Evolutionary conservation across 805 yeast species (phyloP).

Genomic region (Deakozyma indianensis): DNA sequence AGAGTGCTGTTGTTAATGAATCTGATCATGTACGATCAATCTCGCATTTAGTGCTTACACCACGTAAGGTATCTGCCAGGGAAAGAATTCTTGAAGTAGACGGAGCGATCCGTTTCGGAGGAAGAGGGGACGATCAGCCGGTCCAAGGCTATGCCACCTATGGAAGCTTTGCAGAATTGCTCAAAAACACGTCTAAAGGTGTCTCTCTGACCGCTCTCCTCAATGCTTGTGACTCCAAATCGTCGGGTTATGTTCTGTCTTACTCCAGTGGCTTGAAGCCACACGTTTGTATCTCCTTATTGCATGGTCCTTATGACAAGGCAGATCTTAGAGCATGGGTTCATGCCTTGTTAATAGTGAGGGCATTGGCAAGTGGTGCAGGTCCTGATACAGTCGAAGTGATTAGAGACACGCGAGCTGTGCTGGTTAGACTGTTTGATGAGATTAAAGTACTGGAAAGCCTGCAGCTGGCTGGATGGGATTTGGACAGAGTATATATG

Average conservation of each 20-base stretch:
- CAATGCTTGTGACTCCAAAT: not conserved
- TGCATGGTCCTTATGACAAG: not conserved
- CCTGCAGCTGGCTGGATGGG: not conserved
- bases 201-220: not conserved
- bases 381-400: not conserved
- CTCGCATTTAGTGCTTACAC: slow-evolving; percentile 6
- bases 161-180: not conserved
- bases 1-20: not conserved
- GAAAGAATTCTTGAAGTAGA: not conserved
- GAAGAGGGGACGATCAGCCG: not conserved
- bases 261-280: not conserved
- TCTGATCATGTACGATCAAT: not conserved
- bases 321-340: not conserved
- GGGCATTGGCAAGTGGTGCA: not conserved
- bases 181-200: not conserved
- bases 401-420: not conserved
- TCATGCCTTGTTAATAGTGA: not conserved
- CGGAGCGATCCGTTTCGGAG: not conserved
- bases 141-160: not conserved
- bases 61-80: slow-evolving; percentile 10
- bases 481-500: not conserved
- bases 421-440: not conserved
- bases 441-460: not conserved
- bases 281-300: not conserved
- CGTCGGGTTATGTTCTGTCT: not conserved